Evolutionary conservation across 2,329 filamentous ascomycete species (phyloP), one percentile per base, ranked within the genome.

Genomic region (Aspergillus persii): DNA sequence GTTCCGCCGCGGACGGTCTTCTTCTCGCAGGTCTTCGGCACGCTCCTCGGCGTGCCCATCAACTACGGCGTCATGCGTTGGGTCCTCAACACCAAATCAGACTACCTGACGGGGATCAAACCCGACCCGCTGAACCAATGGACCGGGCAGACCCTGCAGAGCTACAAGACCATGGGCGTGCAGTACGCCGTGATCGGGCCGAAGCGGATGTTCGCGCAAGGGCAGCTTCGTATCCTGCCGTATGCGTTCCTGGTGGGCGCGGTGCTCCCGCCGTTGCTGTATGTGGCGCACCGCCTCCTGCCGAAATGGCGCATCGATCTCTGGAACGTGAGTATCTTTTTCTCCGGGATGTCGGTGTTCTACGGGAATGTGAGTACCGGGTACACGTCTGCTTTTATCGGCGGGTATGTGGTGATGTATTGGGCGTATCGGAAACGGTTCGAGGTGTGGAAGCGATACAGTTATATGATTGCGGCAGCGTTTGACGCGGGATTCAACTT

Each of bases 311-410:
- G 84, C 36, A 84, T 80, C 64, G 80, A 84, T 31, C 77, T 87
- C 18, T 85, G 80, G 80, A 88, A 87, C 65, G 80, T 82, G 23
- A 87, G 84, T 3, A 87, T 87, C 55, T 87, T 87, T 74, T 86
- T 84, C 69, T 81, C 80, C 2, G 78, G 80, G 3, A 72, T 85
- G 59, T 74, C 83, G 0, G 76, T 76, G 46, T 87, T 87, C 70
- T 86, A 85, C 66, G 85, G 85, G 3, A 87, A 88, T 66, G 76
- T 87, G 53, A 84, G 81, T 58, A 86, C 85, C 0, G 85, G 85
- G 0, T 84, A 84, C 66, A 77, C 82, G 11, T 84, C 81, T 26
- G 77, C 77, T 15, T 83, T 86, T 60, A 79, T 87, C 12, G 84
- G 84, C n/a, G 84, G 84, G 0, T 86, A 83, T 60, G 77, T 87